A percentile compares a stretch with the other conserved stretches of the same genome.
Evolutionary conservation across 176 grass and related monocot genomes (phyloP).

Genomic region (Tillandsia fasciculata): DNA sequence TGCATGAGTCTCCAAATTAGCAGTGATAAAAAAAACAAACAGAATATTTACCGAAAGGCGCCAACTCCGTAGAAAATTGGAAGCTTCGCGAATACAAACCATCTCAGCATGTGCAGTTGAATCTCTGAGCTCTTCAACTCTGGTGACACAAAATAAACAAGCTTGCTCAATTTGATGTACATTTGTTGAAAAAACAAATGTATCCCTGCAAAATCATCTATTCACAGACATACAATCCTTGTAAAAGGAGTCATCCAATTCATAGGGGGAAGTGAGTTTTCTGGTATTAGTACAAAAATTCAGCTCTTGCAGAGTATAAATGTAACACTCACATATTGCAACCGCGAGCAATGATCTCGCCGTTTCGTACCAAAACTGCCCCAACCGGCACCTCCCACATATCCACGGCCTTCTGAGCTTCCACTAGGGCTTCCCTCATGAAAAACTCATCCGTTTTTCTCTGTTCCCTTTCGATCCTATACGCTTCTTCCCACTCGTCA

Average conservation of each 20-base stretch:
- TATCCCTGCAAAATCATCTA: conserved; percentile 2
- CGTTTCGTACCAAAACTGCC: conserved; percentile 79
- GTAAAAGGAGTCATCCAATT: neutral
- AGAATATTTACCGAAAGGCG: conserved; percentile 58
- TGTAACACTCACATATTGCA: conserved; percentile 71
- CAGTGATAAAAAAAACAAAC: neutral
- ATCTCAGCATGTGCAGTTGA: conserved; percentile 99
- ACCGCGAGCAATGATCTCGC: conserved; percentile 92
- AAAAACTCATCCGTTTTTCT: conserved; percentile 82
- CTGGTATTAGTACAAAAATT: neutral
- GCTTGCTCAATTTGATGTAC: conserved; percentile 8
- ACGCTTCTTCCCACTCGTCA: conserved; percentile 92
- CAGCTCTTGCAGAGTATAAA: neutral
- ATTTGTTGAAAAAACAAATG: too few species aligned
- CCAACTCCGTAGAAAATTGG: conserved; percentile 80
- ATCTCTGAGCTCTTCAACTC: conserved; percentile 96
- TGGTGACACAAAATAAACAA: conserved; percentile 35
- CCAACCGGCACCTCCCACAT: conserved; percentile 96
- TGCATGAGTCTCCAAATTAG: neutral
- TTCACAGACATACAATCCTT: neutral
- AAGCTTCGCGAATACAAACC: conserved; percentile 95
- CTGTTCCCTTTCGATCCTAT: conserved; percentile 48
- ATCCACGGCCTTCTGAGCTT: conserved; percentile 90
- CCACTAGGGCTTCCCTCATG: conserved; percentile 94
- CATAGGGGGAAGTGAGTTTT: neutral